These are phyloP conservation scores for Thelephora terrestris DNA, from an alignment of 1,284 basidiomycete species.

Conservation along the genomic window DNA sequence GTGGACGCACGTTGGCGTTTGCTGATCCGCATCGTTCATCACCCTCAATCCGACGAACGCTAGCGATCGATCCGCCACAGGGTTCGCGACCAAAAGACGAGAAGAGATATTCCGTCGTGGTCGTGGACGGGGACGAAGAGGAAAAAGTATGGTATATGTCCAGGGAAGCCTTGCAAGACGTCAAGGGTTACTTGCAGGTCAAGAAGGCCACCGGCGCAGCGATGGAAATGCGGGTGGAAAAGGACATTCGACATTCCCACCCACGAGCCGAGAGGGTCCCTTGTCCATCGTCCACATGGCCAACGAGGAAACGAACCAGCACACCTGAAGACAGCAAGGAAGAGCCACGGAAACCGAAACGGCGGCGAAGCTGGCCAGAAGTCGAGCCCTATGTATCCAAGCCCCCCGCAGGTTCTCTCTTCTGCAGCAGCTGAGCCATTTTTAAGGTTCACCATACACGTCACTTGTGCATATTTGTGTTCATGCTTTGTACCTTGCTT, in stretches of 20 bases:
- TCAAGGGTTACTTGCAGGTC: background rate
- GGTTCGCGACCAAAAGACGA: too few species aligned
- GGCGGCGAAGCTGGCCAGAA: background rate
- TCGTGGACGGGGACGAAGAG: background rate
- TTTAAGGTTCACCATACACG: background rate
- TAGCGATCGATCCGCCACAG: too few species aligned
- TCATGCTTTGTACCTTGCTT: too few species aligned
- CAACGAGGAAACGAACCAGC: background rate
- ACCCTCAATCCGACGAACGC: too few species aligned
- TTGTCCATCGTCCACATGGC: background rate
- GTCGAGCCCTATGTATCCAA: background rate
- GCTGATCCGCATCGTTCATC: too few species aligned
- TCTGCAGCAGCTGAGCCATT: background rate
- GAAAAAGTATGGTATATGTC: background rate
- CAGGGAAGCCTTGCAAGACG: background rate
- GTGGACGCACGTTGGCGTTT: too few species aligned
- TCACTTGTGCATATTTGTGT: too few species aligned
- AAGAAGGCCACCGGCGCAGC: background rate
- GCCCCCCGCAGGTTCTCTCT: background rate
- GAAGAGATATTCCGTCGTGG: background rate
- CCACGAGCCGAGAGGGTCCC: background rate
- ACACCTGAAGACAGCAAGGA: background rate
- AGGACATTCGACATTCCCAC: background rate
- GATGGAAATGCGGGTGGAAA: background rate
- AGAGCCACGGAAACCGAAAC: background rate